Conservation (phyloP, 805 yeast genomes). For the Teunomyces lycoperdinae region DNA sequence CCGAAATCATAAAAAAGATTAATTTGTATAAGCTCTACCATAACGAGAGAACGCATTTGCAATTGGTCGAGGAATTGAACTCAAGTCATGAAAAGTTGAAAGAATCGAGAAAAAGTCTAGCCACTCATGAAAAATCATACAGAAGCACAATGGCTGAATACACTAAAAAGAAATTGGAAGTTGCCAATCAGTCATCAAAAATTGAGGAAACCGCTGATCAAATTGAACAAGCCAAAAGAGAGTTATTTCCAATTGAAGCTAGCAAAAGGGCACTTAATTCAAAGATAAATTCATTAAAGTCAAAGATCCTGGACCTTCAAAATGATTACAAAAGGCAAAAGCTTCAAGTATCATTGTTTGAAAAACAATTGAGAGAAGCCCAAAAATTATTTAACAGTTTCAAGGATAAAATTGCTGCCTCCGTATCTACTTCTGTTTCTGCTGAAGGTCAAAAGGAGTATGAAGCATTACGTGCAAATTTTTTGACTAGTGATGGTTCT, state of each 20-base stretch:
- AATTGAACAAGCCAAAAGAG: conserved; percentile 46
- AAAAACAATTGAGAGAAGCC: conserved; percentile 48
- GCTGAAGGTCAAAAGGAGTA: conserved; percentile 57
- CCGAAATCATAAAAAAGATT: conserved; percentile 43
- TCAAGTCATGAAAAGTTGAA: too few relatives aligned
- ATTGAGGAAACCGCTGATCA: conserved; percentile 34
- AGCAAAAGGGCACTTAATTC: conserved; percentile 47
- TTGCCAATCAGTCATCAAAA: conserved; percentile 38
- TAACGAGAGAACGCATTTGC: conserved; percentile 43
- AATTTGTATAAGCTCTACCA: conserved; percentile 67
- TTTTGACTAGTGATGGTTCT: conserved; percentile 55
- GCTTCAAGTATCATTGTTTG: conserved; percentile 36
- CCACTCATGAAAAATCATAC: conserved; percentile 25
- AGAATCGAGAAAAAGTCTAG: conserved; percentile 8
- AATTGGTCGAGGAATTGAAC: conserved; percentile 30
- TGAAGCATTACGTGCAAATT: conserved; percentile 53
- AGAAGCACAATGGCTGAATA: conserved; percentile 35
- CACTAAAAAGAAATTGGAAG: conserved; percentile 44
- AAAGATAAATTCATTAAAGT: conserved; percentile 46
- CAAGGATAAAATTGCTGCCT: conserved; percentile 20
- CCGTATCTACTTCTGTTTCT: conserved; percentile 32
- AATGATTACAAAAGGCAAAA: conserved; percentile 55
- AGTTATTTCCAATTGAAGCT: conserved; percentile 61
- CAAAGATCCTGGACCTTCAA: conserved; percentile 48
- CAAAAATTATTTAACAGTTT: conserved; percentile 29